Conservation (phyloP, 2,329 filamentous ascomycete species). For the Ophiocordyceps polyrhachis-furcata region DNA sequence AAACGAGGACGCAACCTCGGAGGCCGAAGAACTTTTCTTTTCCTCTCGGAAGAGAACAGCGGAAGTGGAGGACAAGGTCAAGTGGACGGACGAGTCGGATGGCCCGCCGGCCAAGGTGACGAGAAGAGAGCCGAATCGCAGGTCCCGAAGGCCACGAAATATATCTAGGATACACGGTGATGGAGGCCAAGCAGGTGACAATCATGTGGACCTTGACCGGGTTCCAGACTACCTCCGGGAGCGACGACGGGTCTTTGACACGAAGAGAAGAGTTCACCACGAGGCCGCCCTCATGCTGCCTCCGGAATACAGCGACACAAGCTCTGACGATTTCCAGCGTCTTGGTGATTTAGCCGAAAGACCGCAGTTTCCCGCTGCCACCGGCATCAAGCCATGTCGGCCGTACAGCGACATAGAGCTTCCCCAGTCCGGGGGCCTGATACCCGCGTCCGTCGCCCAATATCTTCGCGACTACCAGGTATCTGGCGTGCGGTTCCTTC, state of each 20-base stretch:
- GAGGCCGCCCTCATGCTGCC: constrained; percentile 57
- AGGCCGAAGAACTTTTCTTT: constrained; percentile 2
- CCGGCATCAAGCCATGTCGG: constrained; percentile 43
- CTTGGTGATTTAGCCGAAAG: constrained; percentile 36
- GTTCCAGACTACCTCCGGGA: constrained; percentile 57
- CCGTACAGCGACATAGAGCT: constrained; percentile 60
- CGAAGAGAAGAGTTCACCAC: constrained; percentile 35
- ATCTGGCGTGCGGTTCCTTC: constrained; percentile 66
- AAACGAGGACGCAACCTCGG: constrained; percentile 7
- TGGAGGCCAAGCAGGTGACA: constrained; percentile 18
- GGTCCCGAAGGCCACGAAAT: constrained; percentile 10
- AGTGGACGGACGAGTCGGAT: constrained; percentile 42
- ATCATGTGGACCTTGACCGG: constrained; percentile 30
- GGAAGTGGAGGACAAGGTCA: constrained; percentile 22
- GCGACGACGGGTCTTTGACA: constrained; percentile 52
- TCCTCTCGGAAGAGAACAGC: constrained; percentile 11
- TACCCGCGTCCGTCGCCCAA: constrained; percentile 78
- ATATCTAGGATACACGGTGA: constrained; percentile 9
- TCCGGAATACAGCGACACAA: constrained; percentile 55
- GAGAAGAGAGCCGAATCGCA: constrained; percentile 12
- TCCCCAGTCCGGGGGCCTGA: constrained; percentile 55
- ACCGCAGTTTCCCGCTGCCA: constrained; percentile 41
- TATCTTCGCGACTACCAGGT: constrained; percentile 88
- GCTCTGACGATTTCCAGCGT: constrained; percentile 36
- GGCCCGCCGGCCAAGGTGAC: constrained; percentile 38